Base-by-base conservation (phyloP, 2,329 filamentous ascomycete species). In the Aspergillus sp. region DNA sequence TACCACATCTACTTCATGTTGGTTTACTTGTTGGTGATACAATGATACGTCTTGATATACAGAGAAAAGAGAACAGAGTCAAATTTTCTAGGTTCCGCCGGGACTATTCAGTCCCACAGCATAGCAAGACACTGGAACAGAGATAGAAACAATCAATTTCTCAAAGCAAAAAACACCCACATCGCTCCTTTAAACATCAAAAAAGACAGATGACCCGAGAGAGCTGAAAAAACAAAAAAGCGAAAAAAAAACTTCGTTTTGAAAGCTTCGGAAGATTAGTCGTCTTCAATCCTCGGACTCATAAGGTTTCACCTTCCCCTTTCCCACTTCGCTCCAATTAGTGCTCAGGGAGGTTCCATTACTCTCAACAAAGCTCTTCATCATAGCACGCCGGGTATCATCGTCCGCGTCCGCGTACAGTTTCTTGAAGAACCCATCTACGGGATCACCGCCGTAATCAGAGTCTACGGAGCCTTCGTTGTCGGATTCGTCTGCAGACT, bases 321-420 rank as follows among this genome's bases (percentile, higher is more conserved):
- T 84, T 51, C 85, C 84, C 19, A 97, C 93, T 61, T 96, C 90
- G 9, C 79, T 76, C 95, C 95, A 99, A 72, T 93, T 91, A 0
- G 95, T 99, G 74, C 91, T 97, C 50, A 99, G 78, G 3, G 90
- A 85, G 0, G 95, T 99, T 4, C 95, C 95, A 66, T 96, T 95
- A 74, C 93, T 97, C 80, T 99, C 93, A 14, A 86, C 82, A 69
- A 91, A 98, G 70, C 91, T 96, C 84, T 99, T 99, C 86, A 96
- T 91, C 95, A 99, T 99, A 8, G 95, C 95, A 2, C 92, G 86
- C 70, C 87, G 86, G 58, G 91, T 90, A 66, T 99, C 93, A 0
- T 88, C 85, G 49, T 89, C 86, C 0, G 91, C 87, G 37, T 80
- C 81, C 62, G 89, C 86, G 77, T 93, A 98, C 1, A 99, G 80